A percentile compares a stretch with the other conserved stretches of the same genome.
Evolutionary conservation across 768 basidiomycete species (phyloP).

Genomic region (Lactarius vividus): DNA sequence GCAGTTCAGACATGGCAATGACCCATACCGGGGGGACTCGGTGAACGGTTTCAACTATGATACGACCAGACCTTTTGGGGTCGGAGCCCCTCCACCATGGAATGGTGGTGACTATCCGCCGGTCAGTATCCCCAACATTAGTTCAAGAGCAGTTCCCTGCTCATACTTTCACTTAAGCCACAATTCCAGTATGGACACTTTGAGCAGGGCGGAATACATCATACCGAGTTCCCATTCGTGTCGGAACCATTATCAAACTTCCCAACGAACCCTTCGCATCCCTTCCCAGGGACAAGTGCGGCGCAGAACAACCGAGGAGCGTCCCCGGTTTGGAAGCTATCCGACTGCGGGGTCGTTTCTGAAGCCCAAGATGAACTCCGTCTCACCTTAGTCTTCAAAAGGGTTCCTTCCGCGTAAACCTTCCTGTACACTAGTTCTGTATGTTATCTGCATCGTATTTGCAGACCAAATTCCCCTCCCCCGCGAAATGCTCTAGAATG

Average conservation of each 20-base stretch:
- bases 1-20: too few relatives aligned
- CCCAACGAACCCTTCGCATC: neutral
- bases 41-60: neutral
- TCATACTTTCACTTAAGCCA: neutral
- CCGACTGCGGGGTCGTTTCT: neutral
- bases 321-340: neutral
- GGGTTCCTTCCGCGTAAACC: neutral
- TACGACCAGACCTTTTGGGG: neutral
- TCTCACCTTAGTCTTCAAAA: slow-evolving; percentile 5
- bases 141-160: neutral
- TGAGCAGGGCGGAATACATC: neutral
- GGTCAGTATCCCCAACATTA: neutral
- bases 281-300: neutral
- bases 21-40: neutral
- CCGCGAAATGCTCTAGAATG: too few relatives aligned
- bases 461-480: too few relatives aligned
- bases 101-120: neutral
- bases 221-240: neutral
- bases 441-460: neutral
- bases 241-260: neutral
- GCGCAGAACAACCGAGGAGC: neutral
- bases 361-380: slow-evolving; percentile 4
- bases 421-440: neutral
- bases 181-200: neutral
- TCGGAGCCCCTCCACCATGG: neutral